Evolutionary conservation across 148 eudicot species (phyloP), one percentile per base, ranked within the genome.

Genomic region (Agrostemma githago): DNA sequence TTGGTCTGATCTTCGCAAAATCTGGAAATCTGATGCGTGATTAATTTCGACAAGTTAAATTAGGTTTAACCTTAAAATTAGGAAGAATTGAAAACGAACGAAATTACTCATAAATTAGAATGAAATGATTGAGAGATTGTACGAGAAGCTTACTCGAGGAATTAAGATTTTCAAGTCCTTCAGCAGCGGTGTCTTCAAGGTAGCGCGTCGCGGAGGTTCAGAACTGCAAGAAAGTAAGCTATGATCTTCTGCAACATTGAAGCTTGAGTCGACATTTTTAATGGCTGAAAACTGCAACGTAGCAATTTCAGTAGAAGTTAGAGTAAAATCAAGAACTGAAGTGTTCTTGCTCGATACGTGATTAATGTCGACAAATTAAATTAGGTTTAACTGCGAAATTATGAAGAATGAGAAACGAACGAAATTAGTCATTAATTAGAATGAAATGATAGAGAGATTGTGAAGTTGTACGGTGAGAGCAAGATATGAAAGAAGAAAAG

Each of bases 91-190:
- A 26, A 26, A 26, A 26, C 34, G 1, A 26, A 26, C 1, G 34
- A 26, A 26, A 26, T 26, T 26, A 26, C 34, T 26, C 34, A 26
- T 26, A 26, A 26, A 26, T 26, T 26, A 51, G 56, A 11, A 26
- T 26, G 34, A 0, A 26, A 26, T 26, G 34, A 26, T 26, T 26
- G 34, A 26, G 34, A 26, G 34, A 26, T 26, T 26, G 34, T 26
- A 26, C 34, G 34, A 0, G 70, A 73, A 76, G 81, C 73, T 46
- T 67, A 77, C 46, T 74, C 66, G 3, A 81, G 46, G 77, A 75
- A 84, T 79, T 61, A 79, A 43, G 8, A 84, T 72, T 3, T 81
- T 37, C 63, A 80, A 71, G 53, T 81, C 20, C 11, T 54, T 42
- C 66, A 56, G 21, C 15, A 73, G 63, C 39, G 41, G 77, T 4